A percentile compares a stretch with the other conserved stretches of the same genome.
Evolutionary conservation across 2,329 filamentous ascomycete genomes (phyloP).

Genomic region (Hymenoscyphus fructigenus): DNA sequence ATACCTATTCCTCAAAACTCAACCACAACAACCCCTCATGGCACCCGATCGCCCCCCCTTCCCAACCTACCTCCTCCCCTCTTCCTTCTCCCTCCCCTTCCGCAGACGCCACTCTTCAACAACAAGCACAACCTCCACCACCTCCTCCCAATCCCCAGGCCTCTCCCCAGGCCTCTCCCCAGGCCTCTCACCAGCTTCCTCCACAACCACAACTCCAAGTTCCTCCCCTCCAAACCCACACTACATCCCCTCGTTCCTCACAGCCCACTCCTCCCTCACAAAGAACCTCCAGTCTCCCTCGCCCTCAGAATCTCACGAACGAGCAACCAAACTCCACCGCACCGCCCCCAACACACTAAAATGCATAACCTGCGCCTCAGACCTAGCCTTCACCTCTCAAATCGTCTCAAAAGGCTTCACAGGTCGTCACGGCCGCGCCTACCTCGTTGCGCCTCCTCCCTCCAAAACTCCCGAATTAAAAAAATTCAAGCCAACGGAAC

Average conservation of each 20-base stretch:
- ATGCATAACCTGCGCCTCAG: conserved; percentile 57
- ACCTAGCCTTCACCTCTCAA: conserved; percentile 60
- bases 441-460: conserved; percentile 50
- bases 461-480: conserved; percentile 28
- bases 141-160: conserved; percentile 38
- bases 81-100: conserved; percentile 45
- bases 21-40: conserved; percentile 16
- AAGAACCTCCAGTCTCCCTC: conserved; percentile 33
- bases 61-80: conserved; percentile 53
- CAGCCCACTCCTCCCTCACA: conserved; percentile 21
- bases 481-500: conserved; percentile 24
- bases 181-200: conserved; percentile 38
- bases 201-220: conserved; percentile 26
- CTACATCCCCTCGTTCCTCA: conserved; percentile 16
- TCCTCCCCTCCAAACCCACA: conserved; percentile 29
- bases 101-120: conserved; percentile 41
- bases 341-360: conserved; percentile 54
- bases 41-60: conserved; percentile 38
- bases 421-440: conserved; percentile 63
- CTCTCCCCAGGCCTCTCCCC: conserved; percentile 39
- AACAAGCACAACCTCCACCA: conserved; percentile 28
- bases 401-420: conserved; percentile 67
- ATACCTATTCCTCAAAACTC: not conserved
- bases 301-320: not conserved
- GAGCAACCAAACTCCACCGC: conserved; percentile 27